Evolutionary conservation across 306 rosid species (phyloP).

Genomic region (Castanea sativa): DNA sequence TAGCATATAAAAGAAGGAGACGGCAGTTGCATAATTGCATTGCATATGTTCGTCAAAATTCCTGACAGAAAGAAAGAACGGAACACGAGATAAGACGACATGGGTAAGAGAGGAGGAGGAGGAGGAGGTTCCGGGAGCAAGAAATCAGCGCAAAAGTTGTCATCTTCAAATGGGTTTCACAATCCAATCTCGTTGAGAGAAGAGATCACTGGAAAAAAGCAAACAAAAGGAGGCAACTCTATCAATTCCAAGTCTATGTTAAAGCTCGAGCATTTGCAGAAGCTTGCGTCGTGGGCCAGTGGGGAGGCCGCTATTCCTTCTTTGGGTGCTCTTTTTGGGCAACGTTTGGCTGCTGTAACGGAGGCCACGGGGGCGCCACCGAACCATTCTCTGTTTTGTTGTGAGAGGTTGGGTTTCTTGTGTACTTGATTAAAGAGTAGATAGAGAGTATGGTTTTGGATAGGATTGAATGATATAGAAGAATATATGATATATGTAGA

Average conservation of each 20-base stretch:
- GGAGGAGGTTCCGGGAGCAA: not conserved
- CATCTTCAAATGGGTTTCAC: slow-evolving; percentile 9
- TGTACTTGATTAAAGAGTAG: too few species aligned
- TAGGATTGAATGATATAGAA: too few species aligned
- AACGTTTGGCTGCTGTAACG: slow-evolving; percentile 41
- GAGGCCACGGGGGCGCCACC: slow-evolving; percentile 52
- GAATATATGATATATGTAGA: too few species aligned
- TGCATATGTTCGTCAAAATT: too few species aligned
- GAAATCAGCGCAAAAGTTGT: not conserved
- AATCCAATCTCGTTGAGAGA: slow-evolving; percentile 50
- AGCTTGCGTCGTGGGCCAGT: slow-evolving; percentile 53
- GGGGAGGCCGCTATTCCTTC: slow-evolving; percentile 51
- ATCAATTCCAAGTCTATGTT: slow-evolving; percentile 37
- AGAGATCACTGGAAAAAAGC: slow-evolving; percentile 60
- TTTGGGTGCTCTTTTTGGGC: slow-evolving; percentile 65
- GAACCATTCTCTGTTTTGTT: slow-evolving; percentile 50
- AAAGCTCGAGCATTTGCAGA: slow-evolving; percentile 58
- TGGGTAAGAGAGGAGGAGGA: slow-evolving; percentile 46
- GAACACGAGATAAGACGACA: not conserved
- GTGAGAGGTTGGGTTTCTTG: slow-evolving; percentile 52
- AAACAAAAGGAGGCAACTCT: slow-evolving; percentile 29
- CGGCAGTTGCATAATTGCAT: too few species aligned
- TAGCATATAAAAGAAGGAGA: too few species aligned
- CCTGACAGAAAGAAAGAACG: too few species aligned
- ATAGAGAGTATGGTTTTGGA: too few species aligned